phyloP scores from a whole-genome alignment of 2,329 filamentous ascomycete genomes.

The Diaporthe batatas region DNA sequence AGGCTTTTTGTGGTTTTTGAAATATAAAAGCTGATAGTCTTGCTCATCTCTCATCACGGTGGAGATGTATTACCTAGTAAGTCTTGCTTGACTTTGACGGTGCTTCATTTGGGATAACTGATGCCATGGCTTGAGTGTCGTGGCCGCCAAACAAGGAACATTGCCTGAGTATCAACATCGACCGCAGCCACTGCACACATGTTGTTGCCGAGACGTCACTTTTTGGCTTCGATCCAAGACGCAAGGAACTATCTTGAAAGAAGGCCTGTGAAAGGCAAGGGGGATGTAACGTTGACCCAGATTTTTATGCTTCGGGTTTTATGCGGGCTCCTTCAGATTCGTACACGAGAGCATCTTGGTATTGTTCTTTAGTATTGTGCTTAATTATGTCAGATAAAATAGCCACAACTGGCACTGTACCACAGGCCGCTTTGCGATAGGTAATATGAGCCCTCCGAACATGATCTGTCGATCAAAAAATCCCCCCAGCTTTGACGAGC shows the following conservation, averaged over 20 bases:
- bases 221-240: not conserved
- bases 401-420: not conserved
- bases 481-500: not conserved
- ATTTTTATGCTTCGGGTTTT: not conserved
- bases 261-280: not conserved
- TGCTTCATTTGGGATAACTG: not conserved
- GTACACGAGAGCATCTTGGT: not conserved
- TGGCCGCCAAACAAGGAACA: constrained; percentile 34
- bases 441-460: not conserved
- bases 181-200: not conserved
- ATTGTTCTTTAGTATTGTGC: constrained; percentile 39
- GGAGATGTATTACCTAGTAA: no score
- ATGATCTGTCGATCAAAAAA: not conserved
- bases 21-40: not conserved
- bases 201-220: not conserved
- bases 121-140: constrained; percentile 38
- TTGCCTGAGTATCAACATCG: not conserved
- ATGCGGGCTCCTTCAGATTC: not conserved
- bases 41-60: not conserved
- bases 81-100: not conserved
- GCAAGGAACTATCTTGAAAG: not conserved
- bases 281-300: no score
- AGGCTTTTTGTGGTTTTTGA: not conserved
- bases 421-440: not conserved
- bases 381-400: not conserved